Base-by-base conservation (phyloP, 495 filamentous ascomycete species). In the Aspergillus homomorphus region DNA sequence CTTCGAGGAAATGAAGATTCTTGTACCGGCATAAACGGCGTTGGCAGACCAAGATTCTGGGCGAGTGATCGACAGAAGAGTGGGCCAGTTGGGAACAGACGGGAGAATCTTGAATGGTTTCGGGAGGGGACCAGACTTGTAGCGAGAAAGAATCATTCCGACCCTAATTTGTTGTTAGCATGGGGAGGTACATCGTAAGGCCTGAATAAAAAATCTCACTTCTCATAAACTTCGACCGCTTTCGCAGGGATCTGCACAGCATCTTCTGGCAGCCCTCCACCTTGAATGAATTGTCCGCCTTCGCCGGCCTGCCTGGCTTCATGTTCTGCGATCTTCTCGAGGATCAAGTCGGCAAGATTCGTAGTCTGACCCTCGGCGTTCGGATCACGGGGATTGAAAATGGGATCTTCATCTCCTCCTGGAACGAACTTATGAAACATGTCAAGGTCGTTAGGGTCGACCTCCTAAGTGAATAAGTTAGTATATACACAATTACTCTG, bases 21-120 rank as follows among this genome's bases (percentile, higher is more conserved):
- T 84, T 8, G 92, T 98, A 18, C 87, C 91, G 57, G 90, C 90
- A 66, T 89, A 96, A 64, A 87, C 83, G 54, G 88, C 88, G 67
- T 98, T 91, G 18, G 91, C 81, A 0, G 92, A 94, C 94, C 93
- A 96, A 61, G 80, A 79, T 56, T 91, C 87, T 12, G 92, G 91
- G 4, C 82, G 82, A 15, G 91, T 95, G 58, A 94, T 84, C 54
- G 84, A 78, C 62, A 96, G 83, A 44, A 97, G 89, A 19, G 89
- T 89, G 62, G 91, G 89, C 90, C 91, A 96, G 64, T 91, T 85
- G 2, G 91, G 91, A 9, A 98, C 83, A 3, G 90, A 89, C 0
- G 95, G 94, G 28, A 99, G 82, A 58, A 98, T 89, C 73, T 98
- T 98, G 82, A 99, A 95, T 1, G 92, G 93, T 73, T 98, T 98